These are phyloP conservation scores for Xylaria telfairii DNA, from an alignment of 495 filamentous ascomycete genomes.

Conservation along the genomic window DNA sequence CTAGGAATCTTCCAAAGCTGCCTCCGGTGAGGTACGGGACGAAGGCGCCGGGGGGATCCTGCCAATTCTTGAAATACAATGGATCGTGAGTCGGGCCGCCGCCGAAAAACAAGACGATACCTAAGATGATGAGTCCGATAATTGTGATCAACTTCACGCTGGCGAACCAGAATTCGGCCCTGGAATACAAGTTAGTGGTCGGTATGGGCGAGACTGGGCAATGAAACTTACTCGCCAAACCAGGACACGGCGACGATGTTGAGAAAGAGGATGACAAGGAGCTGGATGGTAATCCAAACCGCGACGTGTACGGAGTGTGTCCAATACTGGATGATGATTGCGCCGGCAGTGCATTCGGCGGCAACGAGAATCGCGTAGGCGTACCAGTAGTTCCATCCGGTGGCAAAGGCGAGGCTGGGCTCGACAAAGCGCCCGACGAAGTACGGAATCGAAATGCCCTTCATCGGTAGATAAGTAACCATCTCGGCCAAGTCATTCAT, in stretches of 20 bases:
- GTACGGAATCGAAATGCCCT: constrained; percentile 61
- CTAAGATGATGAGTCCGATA: constrained; percentile 70
- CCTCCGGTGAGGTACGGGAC: constrained; percentile 61
- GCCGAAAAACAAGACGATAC: constrained; percentile 74
- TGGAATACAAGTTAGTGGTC: constrained; percentile 11
- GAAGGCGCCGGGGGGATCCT: constrained; percentile 70
- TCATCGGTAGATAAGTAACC: constrained; percentile 69
- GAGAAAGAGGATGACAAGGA: constrained; percentile 48
- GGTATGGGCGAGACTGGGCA: neutral
- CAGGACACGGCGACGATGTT: constrained; percentile 57
- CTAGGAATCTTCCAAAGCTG: constrained; percentile 53
- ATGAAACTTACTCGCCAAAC: constrained; percentile 57
- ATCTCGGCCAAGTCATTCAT: constrained; percentile 57
- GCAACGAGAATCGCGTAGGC: constrained; percentile 56
- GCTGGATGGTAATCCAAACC: constrained; percentile 66
- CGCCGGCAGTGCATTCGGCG: constrained; percentile 57
- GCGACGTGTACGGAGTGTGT: constrained; percentile 54
- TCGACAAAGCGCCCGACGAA: constrained; percentile 79
- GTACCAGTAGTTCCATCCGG: constrained; percentile 77
- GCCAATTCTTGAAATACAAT: constrained; percentile 73
- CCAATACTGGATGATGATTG: constrained; percentile 64
- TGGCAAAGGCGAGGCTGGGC: constrained; percentile 76
- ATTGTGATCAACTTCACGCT: constrained; percentile 74
- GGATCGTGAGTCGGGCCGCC: constrained; percentile 62
- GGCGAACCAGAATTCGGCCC: constrained; percentile 68